Percentiles rank a stretch among this genome's conserved stretches.
phyloP scores from a whole-genome alignment of 768 basidiomycete genomes.

The Amanita thiersii region DNA sequence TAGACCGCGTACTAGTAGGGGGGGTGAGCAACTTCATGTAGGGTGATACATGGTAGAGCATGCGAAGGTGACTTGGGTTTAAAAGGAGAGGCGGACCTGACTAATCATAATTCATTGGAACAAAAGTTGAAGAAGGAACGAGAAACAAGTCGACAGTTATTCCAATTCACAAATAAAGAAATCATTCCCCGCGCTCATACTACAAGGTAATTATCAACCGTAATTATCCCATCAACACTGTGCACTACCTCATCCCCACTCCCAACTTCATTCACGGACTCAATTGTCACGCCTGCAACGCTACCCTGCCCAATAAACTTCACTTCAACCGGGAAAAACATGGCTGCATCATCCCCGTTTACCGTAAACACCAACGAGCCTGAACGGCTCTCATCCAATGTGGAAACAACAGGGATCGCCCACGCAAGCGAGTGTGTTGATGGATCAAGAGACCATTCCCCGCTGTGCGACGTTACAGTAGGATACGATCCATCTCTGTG shows the following conservation, averaged over 20 bases:
- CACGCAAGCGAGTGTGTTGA: constrained; percentile 79
- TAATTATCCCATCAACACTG: constrained; percentile 49
- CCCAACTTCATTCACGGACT: constrained; percentile 43
- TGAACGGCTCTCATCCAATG: constrained; percentile 50
- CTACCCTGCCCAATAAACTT: constrained; percentile 76
- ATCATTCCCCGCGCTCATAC: too few species aligned
- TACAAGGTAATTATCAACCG: constrained; percentile 49
- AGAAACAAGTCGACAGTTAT: too few species aligned
- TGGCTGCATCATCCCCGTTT: constrained; percentile 71
- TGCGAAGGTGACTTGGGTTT: too few species aligned
- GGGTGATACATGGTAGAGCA: too few species aligned
- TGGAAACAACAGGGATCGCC: constrained; percentile 64
- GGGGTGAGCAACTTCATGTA: too few species aligned
- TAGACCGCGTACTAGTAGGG: too few species aligned
- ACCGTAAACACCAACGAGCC: constrained; percentile 91
- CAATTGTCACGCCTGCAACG: constrained; percentile 68
- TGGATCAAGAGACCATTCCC: constrained; percentile 78
- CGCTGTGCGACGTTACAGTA: constrained; percentile 66
- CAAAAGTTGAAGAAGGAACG: neutral
- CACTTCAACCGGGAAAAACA: constrained; percentile 91
- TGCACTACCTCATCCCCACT: constrained; percentile 31
- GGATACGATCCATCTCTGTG: constrained; percentile 81
- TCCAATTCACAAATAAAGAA: too few species aligned
- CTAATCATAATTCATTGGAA: constrained; percentile 7
- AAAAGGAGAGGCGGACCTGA: too few species aligned